phyloP scores from a whole-genome alignment of 2,329 filamentous ascomycete genomes.

The Davidsoniella neocaledoniae region DNA sequence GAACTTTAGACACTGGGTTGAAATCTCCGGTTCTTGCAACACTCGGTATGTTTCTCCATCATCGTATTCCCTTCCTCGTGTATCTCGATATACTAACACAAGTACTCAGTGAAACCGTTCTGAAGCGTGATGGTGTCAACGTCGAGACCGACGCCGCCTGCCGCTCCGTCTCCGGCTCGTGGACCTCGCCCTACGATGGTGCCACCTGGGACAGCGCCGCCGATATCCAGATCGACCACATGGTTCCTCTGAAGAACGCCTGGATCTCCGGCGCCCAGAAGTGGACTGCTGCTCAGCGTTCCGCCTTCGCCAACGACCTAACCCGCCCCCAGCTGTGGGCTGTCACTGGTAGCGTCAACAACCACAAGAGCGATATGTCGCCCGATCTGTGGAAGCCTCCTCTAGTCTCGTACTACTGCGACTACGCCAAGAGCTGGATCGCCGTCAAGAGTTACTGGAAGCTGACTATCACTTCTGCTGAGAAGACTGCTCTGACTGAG shows the following conservation, averaged over 20 bases:
- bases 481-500: slow-evolving; percentile 49
- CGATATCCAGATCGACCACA: slow-evolving; percentile 69
- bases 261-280: slow-evolving; percentile 59
- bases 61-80: background rate
- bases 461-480: slow-evolving; percentile 51
- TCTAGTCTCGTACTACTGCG: slow-evolving; percentile 54
- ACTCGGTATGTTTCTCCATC: slow-evolving; percentile 30
- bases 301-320: slow-evolving; percentile 62
- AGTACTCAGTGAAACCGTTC: slow-evolving; percentile 40
- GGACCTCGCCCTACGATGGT: slow-evolving; percentile 60
- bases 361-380: slow-evolving; percentile 53
- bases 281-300: slow-evolving; percentile 53
- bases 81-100: background rate
- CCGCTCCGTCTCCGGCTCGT: slow-evolving; percentile 45
- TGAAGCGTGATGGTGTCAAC: slow-evolving; percentile 53
- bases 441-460: slow-evolving; percentile 59
- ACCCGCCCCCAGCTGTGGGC: slow-evolving; percentile 60
- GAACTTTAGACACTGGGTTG: slow-evolving; percentile 57
- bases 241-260: slow-evolving; percentile 66
- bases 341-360: slow-evolving; percentile 63
- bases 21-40: slow-evolving; percentile 49
- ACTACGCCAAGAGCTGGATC: slow-evolving; percentile 61
- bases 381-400: slow-evolving; percentile 66
- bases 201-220: slow-evolving; percentile 48
- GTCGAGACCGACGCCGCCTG: slow-evolving; percentile 45